Conservation (phyloP, 805 yeast genomes). For the Hermanozyma aechmeae region DNA sequence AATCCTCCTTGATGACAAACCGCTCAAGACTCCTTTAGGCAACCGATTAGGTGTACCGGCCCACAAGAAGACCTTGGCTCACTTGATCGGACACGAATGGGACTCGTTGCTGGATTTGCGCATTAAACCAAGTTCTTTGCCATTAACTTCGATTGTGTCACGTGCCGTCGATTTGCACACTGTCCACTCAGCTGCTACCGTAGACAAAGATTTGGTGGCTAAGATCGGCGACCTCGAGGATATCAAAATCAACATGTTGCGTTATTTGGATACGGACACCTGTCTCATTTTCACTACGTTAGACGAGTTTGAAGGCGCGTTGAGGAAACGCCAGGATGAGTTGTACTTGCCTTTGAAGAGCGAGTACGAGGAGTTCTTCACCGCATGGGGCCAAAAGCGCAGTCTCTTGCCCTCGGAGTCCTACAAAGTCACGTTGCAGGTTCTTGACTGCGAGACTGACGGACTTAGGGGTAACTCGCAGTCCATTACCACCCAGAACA, state of each 20-base stretch:
- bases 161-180: slow-evolving; percentile 68
- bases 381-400: slow-evolving; percentile 24
- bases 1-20: slow-evolving; percentile 62
- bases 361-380: slow-evolving; percentile 54
- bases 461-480: slow-evolving; percentile 81
- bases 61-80: slow-evolving; percentile 53
- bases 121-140: slow-evolving; percentile 71
- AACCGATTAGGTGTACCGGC: slow-evolving; percentile 56
- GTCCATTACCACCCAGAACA: slow-evolving; percentile 43
- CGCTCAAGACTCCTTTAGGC: slow-evolving; percentile 82
- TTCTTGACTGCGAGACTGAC: slow-evolving; percentile 71
- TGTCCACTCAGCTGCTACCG: slow-evolving; percentile 24
- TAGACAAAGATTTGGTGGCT: slow-evolving; percentile 36
- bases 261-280: slow-evolving; percentile 92
- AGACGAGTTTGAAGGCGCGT: slow-evolving; percentile 72
- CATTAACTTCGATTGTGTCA: slow-evolving; percentile 79
- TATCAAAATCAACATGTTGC: slow-evolving; percentile 52
- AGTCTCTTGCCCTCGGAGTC: slow-evolving; percentile 15
- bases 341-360: slow-evolving; percentile 65
- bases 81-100: slow-evolving; percentile 85
- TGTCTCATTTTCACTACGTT: slow-evolving; percentile 75
- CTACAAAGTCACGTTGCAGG: slow-evolving; percentile 34
- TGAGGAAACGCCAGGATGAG: slow-evolving; percentile 74
- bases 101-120: slow-evolving; percentile 51
- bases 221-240: slow-evolving; percentile 56